A percentile compares a stretch with the other conserved stretches of the same genome.
Evolutionary conservation across 129 eudicot species (phyloP).

Genomic region (Glebionis coronaria): DNA sequence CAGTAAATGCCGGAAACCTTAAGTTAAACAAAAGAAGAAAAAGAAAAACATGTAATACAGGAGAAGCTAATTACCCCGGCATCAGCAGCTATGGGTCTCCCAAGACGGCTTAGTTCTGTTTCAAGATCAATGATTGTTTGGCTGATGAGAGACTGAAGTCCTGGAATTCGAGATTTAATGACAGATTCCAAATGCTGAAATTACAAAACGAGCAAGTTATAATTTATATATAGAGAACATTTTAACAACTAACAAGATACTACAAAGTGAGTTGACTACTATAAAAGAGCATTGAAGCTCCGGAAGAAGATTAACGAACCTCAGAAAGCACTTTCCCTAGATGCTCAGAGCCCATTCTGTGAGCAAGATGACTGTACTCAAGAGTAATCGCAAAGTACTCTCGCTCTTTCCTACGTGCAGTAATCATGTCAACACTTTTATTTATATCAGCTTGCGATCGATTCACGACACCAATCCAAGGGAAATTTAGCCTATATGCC

Average conservation of each 20-base stretch:
- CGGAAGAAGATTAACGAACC: constrained; percentile 33
- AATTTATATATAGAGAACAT: not conserved
- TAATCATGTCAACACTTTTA: constrained; percentile 79
- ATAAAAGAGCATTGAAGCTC: not conserved
- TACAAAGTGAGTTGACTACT: not conserved
- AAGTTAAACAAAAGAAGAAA: not conserved
- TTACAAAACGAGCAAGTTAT: constrained; percentile 12
- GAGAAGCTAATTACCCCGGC: constrained; percentile 80
- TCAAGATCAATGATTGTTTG: constrained; percentile 81
- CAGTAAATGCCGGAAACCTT: too few relatives aligned
- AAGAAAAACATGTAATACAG: not conserved
- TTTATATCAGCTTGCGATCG: constrained; percentile 95
- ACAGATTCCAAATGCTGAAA: constrained; percentile 88
- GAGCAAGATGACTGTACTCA: constrained; percentile 74
- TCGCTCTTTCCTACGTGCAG: constrained; percentile 78
- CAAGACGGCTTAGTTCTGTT: constrained; percentile 84
- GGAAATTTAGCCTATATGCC: constrained; percentile 75
- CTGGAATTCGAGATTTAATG: constrained; percentile 93
- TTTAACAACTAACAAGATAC: not conserved
- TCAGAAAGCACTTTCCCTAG: constrained; percentile 81
- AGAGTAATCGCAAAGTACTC: constrained; percentile 69
- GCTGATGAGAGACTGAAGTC: constrained; percentile 91
- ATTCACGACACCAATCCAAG: constrained; percentile 98
- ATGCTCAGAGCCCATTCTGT: constrained; percentile 94
- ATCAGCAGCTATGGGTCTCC: constrained; percentile 83